Evolutionary conservation across 257 asterid species (phyloP), one percentile per base, ranked within the genome.

Genomic region (Rehmannia glutinosa): DNA sequence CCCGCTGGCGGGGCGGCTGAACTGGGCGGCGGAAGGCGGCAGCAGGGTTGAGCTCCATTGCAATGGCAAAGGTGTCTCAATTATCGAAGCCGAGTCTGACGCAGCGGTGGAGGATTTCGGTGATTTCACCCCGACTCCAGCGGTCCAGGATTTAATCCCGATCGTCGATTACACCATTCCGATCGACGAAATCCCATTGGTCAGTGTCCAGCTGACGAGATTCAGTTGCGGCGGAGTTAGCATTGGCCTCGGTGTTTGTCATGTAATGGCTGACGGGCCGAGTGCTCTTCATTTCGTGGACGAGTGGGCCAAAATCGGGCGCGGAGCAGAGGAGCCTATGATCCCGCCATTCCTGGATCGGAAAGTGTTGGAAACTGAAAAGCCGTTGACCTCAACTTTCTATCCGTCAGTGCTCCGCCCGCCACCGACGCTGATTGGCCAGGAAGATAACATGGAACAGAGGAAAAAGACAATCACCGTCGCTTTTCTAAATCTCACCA

Each of bases 31-130:
- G 25, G 78, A 68, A 15, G 87, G 77, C 2, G 88, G 81, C 23
- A 78, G 89, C 36, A 74, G 94, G 8, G 84, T 86, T 0, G 85
- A 82, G 73, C 87, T 89, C 56, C 85, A 73, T 58, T 89, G 96
- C 73, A 86, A 82, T 13, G 79, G 77, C 19, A 43, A 65, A 23
- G 96, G 94, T 0, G 94, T 76, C 11, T 73, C 83, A 0, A 71
- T 86, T 2, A 38, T 84, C 30, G 95, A 86, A 49, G 95, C 95
- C 4, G 83, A 84, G 54, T 73, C 87, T 0, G 85, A 84, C 1
- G 67, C 79, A 0, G 50, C 35, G 1, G 71, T 89, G 3, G 88
- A 79, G 4, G 92, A 89, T 62, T 78, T 73, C 64, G 91, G 90
- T 0, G 87, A 86, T 32, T 89, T 89, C 71, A 61, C 76, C 0